Conservation (phyloP, 2,329 filamentous ascomycete genomes). For the Colletotrichum sp. region DNA sequence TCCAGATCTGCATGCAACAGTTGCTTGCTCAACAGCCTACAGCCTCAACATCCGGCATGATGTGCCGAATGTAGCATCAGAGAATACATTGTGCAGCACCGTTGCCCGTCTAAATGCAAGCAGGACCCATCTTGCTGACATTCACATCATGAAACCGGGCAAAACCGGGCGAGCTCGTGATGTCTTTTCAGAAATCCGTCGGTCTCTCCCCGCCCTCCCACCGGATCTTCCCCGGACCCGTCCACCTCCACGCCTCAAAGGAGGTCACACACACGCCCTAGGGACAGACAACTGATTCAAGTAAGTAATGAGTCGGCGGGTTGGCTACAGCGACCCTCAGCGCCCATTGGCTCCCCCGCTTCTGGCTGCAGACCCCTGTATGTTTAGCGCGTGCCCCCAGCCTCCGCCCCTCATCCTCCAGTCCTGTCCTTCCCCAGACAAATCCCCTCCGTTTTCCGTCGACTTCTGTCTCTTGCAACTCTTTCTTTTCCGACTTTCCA, state of each 20-base stretch:
- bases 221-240: not conserved
- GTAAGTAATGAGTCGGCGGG: not conserved
- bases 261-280: not conserved
- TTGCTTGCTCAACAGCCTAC: not conserved
- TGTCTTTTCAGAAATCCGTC: not conserved
- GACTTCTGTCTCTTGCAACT: not conserved
- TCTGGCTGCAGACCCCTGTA: not conserved
- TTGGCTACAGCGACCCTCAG: not conserved
- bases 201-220: not conserved
- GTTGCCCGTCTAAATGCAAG: not conserved
- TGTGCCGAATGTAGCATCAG: not conserved
- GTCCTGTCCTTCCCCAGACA: constrained; percentile 8
- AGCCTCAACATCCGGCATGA: not conserved
- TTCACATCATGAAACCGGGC: not conserved
- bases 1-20: not conserved
- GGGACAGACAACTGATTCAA: not conserved
- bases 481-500: constrained; percentile 13
- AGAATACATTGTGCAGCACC: not conserved
- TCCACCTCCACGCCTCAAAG: not conserved
- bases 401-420: not conserved
- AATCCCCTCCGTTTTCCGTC: constrained; percentile 15
- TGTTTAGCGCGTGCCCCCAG: not conserved
- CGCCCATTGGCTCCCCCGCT: not conserved
- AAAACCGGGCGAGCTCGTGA: not conserved
- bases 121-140: not conserved